phyloP scores from a whole-genome alignment of 108 stramenopile species.

The Seminavis robusta region DNA sequence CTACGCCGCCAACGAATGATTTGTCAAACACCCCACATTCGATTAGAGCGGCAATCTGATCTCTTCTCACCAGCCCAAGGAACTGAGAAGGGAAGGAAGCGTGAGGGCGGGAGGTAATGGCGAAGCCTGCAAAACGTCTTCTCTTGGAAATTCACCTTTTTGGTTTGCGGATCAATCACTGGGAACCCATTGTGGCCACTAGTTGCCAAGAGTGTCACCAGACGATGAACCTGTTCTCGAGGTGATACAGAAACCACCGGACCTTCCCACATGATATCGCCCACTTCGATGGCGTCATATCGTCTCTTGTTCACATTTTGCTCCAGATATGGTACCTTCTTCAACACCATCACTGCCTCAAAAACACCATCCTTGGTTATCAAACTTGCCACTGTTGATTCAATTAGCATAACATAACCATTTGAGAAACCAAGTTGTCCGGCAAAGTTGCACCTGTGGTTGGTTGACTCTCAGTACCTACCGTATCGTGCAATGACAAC shows the following conservation, averaged over 20 bases:
- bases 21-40: constrained; percentile 50
- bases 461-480: no score
- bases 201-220: constrained; percentile 29
- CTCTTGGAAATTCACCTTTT: no score
- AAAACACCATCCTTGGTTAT: constrained; percentile 27
- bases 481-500: constrained; percentile 40
- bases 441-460: no score
- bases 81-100: no score
- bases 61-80: constrained; percentile 43
- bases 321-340: constrained; percentile 40
- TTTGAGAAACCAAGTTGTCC: no score
- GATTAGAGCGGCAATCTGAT: constrained; percentile 47
- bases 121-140: no score
- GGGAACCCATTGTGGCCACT: constrained; percentile 55
- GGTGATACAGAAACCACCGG: constrained; percentile 25
- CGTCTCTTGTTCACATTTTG: constrained; percentile 18
- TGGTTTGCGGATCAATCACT: constrained; percentile 39
- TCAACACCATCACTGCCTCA: constrained; percentile 29
- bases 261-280: constrained; percentile 51
- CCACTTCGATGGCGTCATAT: constrained; percentile 33
- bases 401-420: no score
- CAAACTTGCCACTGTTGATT: background rate
- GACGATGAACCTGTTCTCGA: constrained; percentile 22
- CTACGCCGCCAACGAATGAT: background rate
- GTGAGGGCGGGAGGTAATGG: no score